Conservation (phyloP, 495 filamentous ascomycete genomes). For the Opeltia flavorubescens region DNA sequence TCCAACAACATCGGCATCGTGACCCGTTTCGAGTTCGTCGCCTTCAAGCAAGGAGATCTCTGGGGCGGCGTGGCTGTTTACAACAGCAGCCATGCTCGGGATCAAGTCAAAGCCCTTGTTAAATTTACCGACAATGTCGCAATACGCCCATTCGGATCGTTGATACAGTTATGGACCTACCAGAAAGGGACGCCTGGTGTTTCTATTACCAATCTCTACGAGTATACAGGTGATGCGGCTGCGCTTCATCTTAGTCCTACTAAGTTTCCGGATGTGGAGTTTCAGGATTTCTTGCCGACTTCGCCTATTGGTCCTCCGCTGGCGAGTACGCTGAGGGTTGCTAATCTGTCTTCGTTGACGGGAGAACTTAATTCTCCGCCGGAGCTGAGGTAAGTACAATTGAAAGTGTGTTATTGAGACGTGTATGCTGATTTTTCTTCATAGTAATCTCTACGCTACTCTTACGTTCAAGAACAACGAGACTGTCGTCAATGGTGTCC, state of each 20-base stretch:
- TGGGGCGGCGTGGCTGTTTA: slow-evolving; percentile 7
- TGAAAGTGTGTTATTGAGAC: background rate
- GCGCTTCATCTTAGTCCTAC: background rate
- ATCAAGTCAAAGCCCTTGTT: slow-evolving; percentile 4
- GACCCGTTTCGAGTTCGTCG: slow-evolving; percentile 12
- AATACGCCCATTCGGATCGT: slow-evolving; percentile 2
- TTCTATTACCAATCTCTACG: background rate
- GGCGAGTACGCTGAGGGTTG: background rate
- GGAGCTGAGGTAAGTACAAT: background rate
- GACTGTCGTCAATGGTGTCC: background rate
- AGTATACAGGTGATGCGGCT: slow-evolving; percentile 3
- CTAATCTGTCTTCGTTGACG: slow-evolving; percentile 1
- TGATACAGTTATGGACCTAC: slow-evolving; percentile 4
- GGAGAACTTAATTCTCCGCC: background rate
- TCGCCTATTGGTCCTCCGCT: background rate
- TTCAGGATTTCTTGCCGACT: background rate
- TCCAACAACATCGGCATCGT: slow-evolving; percentile 19
- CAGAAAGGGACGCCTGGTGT: background rate
- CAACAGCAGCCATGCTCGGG: background rate
- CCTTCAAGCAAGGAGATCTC: slow-evolving; percentile 13
- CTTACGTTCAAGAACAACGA: background rate
- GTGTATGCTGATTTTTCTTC: background rate
- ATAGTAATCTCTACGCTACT: slow-evolving; percentile 1
- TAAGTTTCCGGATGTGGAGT: too few relatives aligned
- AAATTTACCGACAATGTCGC: slow-evolving; percentile 5